phyloP scores from a whole-genome alignment of 192 early-diverging fungal genomes.

The Podila clonocystis region DNA sequence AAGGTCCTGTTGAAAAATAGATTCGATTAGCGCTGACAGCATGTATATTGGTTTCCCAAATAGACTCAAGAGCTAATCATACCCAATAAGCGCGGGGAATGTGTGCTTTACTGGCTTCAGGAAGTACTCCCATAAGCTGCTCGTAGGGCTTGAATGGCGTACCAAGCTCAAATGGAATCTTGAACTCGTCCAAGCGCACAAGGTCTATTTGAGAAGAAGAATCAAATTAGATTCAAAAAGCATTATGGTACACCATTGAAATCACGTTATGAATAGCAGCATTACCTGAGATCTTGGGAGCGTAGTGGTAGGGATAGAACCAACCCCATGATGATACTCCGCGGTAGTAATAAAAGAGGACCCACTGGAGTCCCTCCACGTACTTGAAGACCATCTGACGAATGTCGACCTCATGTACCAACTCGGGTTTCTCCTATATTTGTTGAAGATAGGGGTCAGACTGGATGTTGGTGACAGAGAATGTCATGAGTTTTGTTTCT shows the following conservation, averaged over 20 bases:
- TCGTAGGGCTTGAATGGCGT: constrained; percentile 95
- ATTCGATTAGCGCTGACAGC: neutral
- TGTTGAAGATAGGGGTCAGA: neutral
- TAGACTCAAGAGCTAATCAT: neutral
- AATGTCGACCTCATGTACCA: constrained; percentile 53
- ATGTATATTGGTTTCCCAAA: neutral
- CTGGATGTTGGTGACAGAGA: neutral
- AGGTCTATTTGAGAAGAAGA: constrained; percentile 47
- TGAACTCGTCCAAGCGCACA: constrained; percentile 60
- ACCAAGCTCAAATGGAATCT: constrained; percentile 82
- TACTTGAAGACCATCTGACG: constrained; percentile 77
- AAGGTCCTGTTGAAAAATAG: constrained; percentile 59
- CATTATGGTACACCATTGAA: too few species aligned
- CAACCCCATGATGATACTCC: constrained; percentile 98
- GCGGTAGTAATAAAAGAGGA: constrained; percentile 95
- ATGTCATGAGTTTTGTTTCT: neutral
- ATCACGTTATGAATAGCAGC: constrained; percentile 24
- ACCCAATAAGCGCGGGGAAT: constrained; percentile 83
- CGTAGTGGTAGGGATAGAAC: constrained; percentile 99
- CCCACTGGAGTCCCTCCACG: constrained; percentile 97
- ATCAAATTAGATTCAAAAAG: neutral
- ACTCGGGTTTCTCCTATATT: constrained; percentile 56
- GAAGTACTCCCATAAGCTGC: constrained; percentile 99
- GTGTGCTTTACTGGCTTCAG: constrained; percentile 83
- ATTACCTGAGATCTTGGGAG: constrained; percentile 89